A percentile compares a stretch with the other conserved stretches of the same genome.
phyloP scores from a whole-genome alignment of 2,329 filamentous ascomycete species.

The Fusarium sublunatum region DNA sequence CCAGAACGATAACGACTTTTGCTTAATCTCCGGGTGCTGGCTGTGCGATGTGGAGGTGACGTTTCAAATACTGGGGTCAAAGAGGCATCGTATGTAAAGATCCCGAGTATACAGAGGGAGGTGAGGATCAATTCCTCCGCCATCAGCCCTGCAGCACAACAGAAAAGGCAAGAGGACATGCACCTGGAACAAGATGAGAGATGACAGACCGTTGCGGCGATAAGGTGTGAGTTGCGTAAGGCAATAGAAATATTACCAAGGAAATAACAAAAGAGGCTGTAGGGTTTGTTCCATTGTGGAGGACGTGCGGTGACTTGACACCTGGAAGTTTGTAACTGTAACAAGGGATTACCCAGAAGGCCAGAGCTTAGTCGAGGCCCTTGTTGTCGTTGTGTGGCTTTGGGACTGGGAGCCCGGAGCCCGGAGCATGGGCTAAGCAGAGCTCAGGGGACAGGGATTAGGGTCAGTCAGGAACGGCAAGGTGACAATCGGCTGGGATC shows the following conservation, averaged over 20 bases:
- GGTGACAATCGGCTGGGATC: slow-evolving; percentile 43
- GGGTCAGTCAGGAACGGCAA: slow-evolving; percentile 44
- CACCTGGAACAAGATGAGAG: slow-evolving; percentile 2
- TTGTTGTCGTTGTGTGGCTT: slow-evolving; percentile 11
- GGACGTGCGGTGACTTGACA: slow-evolving; percentile 22
- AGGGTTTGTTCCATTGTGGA: slow-evolving; percentile 22
- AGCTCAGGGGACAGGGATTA: slow-evolving; percentile 27
- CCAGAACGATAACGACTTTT: slow-evolving; percentile 6
- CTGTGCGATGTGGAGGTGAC: slow-evolving; percentile 41
- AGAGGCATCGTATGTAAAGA: slow-evolving; percentile 29
- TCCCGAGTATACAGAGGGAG: slow-evolving; percentile 7
- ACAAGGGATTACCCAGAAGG: slow-evolving; percentile 17
- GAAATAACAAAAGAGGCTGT: slow-evolving; percentile 27
- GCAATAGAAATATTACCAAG: slow-evolving; percentile 1
- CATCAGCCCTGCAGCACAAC: neutral
- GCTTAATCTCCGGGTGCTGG: slow-evolving; percentile 34
- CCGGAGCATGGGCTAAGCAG: slow-evolving; percentile 27
- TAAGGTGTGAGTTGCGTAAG: slow-evolving; percentile 16
- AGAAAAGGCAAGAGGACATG: neutral
- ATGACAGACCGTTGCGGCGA: slow-evolving; percentile 5
- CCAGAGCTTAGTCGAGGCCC: slow-evolving; percentile 20
- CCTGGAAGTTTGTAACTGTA: slow-evolving; percentile 19
- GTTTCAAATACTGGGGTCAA: slow-evolving; percentile 43
- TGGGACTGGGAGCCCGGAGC: slow-evolving; percentile 20
- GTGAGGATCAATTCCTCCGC: slow-evolving; percentile 28